phyloP scores from a whole-genome alignment of 2,329 filamentous ascomycete species.

The Neonectria faginata region DNA sequence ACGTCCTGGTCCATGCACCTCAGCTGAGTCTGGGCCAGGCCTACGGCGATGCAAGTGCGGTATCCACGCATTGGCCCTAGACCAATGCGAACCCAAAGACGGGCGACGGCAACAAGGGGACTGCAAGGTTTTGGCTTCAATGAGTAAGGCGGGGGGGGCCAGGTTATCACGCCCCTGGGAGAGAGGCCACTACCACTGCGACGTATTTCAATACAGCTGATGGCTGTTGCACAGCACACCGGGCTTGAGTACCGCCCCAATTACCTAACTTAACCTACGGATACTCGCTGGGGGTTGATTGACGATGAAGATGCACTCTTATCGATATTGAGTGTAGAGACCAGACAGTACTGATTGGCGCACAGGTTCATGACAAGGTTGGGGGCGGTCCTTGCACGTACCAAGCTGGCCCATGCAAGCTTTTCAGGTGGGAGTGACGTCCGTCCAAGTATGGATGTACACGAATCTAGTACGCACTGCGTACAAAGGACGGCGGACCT shows the following conservation, averaged over 20 bases:
- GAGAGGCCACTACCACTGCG: slow-evolving; percentile 2
- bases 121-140: slow-evolving; percentile 28
- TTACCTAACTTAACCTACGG: neutral
- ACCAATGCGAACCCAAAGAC: slow-evolving; percentile 30
- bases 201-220: neutral
- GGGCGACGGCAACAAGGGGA: slow-evolving; percentile 25
- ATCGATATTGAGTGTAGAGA: neutral
- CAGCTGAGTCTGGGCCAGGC: slow-evolving; percentile 45
- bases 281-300: slow-evolving; percentile 5
- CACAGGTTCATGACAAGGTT: slow-evolving; percentile 15
- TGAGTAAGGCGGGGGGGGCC: slow-evolving; percentile 14
- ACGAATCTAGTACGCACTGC: slow-evolving; percentile 3
- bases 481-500: neutral
- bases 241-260: neutral
- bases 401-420: slow-evolving; percentile 13
- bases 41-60: slow-evolving; percentile 31
- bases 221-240: neutral
- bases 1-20: slow-evolving; percentile 39
- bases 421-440: slow-evolving; percentile 9
- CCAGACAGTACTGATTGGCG: neutral
- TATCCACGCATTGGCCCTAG: slow-evolving; percentile 30
- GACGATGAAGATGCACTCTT: slow-evolving; percentile 5
- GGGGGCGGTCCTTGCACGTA: slow-evolving; percentile 6
- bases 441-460: neutral
- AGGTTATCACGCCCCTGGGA: neutral